Conservation (phyloP, 371 early-diverging fungal genomes). For the Mortierella sp. region DNA sequence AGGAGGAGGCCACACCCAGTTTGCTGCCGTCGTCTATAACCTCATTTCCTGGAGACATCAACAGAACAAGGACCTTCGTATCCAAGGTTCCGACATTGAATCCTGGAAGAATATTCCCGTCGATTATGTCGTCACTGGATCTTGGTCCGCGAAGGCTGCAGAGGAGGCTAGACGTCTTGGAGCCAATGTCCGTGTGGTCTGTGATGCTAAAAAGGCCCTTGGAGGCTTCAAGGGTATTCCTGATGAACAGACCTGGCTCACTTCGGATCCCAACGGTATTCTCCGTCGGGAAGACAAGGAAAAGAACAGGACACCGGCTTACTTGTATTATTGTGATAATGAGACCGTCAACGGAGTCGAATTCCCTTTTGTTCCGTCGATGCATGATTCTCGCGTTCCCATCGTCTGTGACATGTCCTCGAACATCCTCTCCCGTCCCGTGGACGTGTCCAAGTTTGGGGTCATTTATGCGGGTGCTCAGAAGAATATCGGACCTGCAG, state of each 20-base stretch:
- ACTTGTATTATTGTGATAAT: constrained; percentile 96
- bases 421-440: constrained; percentile 88
- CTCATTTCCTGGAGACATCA: constrained; percentile 78
- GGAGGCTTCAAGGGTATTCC: constrained; percentile 71
- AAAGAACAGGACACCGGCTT: constrained; percentile 66
- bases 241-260: constrained; percentile 70
- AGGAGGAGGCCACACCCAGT: constrained; percentile 95
- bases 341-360: constrained; percentile 98
- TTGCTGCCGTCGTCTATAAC: constrained; percentile 90
- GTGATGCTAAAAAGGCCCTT: constrained; percentile 66
- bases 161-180: constrained; percentile 88
- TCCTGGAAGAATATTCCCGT: constrained; percentile 60
- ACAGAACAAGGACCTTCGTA: constrained; percentile 42
- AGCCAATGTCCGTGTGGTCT: constrained; percentile 70
- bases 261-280: constrained; percentile 69
- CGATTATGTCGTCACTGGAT: constrained; percentile 94
- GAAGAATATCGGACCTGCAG: constrained; percentile 97
- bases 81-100: constrained; percentile 21
- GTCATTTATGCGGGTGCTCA: constrained; percentile 96
- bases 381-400: constrained; percentile 76
- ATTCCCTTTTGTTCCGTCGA: constrained; percentile 68
- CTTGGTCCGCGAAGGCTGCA: constrained; percentile 91
- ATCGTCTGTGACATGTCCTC: constrained; percentile 96
- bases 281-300: constrained; percentile 42
- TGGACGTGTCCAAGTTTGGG: constrained; percentile 88